phyloP scores from a whole-genome alignment of 805 yeast species.

The Pichia occidentalis region DNA sequence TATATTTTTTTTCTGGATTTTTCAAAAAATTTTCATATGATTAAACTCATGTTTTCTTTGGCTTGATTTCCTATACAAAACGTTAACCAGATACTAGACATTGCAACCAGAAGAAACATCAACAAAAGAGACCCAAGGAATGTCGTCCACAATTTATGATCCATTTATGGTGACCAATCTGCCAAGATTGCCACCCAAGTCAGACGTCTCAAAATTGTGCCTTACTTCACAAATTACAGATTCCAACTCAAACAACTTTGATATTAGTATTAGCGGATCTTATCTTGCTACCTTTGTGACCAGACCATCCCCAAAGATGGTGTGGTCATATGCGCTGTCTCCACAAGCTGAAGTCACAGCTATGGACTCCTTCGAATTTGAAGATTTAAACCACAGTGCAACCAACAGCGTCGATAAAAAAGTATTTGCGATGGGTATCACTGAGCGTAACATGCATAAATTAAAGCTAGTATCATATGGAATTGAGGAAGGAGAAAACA shows the following conservation, averaged over 20 bases:
- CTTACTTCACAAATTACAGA: constrained; percentile 23
- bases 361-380: constrained; percentile 31
- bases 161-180: constrained; percentile 30
- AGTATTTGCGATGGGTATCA: constrained; percentile 29
- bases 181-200: constrained; percentile 27
- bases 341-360: constrained; percentile 40
- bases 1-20: background rate
- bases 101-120: background rate
- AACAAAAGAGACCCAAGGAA: constrained; percentile 1
- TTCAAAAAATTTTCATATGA: background rate
- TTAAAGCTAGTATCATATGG: constrained; percentile 26
- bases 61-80: too few species aligned
- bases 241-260: constrained; percentile 33
- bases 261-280: constrained; percentile 49
- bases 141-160: constrained; percentile 23
- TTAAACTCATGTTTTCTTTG: background rate
- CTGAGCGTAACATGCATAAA: constrained; percentile 30
- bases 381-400: constrained; percentile 10
- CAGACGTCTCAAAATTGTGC: constrained; percentile 20
- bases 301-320: constrained; percentile 50
- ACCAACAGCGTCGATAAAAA: constrained; percentile 17
- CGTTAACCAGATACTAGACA: too few species aligned
- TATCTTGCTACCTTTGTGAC: constrained; percentile 44
- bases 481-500: constrained; percentile 22
- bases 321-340: constrained; percentile 49